phyloP scores from a whole-genome alignment of 768 basidiomycete species.

The Scleroderma bovista region DNA sequence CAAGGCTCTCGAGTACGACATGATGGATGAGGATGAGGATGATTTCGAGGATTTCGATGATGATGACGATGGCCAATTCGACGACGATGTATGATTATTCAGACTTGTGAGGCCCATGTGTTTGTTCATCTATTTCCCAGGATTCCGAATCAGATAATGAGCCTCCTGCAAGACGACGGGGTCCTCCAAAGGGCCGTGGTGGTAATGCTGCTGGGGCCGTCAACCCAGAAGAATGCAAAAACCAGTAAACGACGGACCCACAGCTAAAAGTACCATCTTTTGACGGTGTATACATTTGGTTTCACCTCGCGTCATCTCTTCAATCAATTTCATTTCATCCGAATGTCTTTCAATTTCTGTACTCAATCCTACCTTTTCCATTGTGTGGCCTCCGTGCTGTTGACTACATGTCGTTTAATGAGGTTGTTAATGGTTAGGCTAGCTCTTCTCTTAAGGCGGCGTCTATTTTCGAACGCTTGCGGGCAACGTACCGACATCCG shows the following conservation, averaged over 20 bases:
- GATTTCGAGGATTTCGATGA: conserved; percentile 56
- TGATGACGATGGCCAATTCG: conserved; percentile 48
- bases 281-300: conserved; percentile 11
- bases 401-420: conserved; percentile 19
- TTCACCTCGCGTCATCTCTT: conserved; percentile 5
- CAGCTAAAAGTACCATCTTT: conserved; percentile 16
- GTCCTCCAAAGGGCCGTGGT: conserved; percentile 51
- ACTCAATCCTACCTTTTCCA: conserved; percentile 2
- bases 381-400: conserved; percentile 8
- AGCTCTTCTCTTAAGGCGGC: not conserved
- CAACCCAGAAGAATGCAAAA: conserved; percentile 85
- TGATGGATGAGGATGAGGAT: conserved; percentile 48
- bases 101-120: conserved; percentile 8
- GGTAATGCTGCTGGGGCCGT: conserved; percentile 35
- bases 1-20: conserved; percentile 84
- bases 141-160: conserved; percentile 69
- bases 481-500: not conserved
- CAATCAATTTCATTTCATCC: conserved; percentile 3
- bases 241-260: conserved; percentile 51
- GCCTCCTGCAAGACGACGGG: conserved; percentile 52
- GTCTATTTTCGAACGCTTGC: not conserved
- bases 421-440: conserved; percentile 6
- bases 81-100: conserved; percentile 48
- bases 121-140: conserved; percentile 28
- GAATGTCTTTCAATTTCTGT: not conserved